Conservation (phyloP, 768 basidiomycete species). For the Tephrocybe sp. region DNA sequence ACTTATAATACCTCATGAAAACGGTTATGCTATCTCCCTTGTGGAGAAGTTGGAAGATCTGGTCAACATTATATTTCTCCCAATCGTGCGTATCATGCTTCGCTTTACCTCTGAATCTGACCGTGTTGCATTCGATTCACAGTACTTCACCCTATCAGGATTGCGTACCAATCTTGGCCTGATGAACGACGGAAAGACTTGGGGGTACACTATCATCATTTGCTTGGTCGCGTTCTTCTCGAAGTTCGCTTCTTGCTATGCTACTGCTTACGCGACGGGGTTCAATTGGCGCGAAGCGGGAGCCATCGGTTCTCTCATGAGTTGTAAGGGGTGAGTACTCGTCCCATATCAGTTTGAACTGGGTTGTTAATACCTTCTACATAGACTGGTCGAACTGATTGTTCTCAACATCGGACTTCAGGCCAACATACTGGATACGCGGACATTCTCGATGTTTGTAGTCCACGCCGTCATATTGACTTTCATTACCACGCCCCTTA, state of each 20-base stretch:
- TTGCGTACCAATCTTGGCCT: slow-evolving; percentile 78
- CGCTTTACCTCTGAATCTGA: neutral
- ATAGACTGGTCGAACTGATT: slow-evolving; percentile 80
- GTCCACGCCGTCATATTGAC: slow-evolving; percentile 76
- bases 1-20: slow-evolving; percentile 79
- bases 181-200: slow-evolving; percentile 71
- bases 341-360: neutral
- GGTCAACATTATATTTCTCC: slow-evolving; percentile 73
- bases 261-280: slow-evolving; percentile 55
- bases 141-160: slow-evolving; percentile 84
- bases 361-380: neutral
- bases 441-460: slow-evolving; percentile 90
- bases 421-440: slow-evolving; percentile 60
- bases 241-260: slow-evolving; percentile 75
- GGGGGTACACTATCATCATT: slow-evolving; percentile 81
- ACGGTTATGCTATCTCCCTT: slow-evolving; percentile 76
- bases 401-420: slow-evolving; percentile 85
- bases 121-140: slow-evolving; percentile 15
- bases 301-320: slow-evolving; percentile 87
- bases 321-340: slow-evolving; percentile 76
- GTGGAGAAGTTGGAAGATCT: slow-evolving; percentile 89
- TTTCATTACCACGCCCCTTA: slow-evolving; percentile 83
- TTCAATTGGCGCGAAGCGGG: slow-evolving; percentile 78
- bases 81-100: slow-evolving; percentile 52
- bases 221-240: slow-evolving; percentile 73